Evolutionary conservation across 805 yeast species (phyloP), one percentile per base, ranked within the genome.

Genomic region (Metschnikowia bowlesiae): DNA sequence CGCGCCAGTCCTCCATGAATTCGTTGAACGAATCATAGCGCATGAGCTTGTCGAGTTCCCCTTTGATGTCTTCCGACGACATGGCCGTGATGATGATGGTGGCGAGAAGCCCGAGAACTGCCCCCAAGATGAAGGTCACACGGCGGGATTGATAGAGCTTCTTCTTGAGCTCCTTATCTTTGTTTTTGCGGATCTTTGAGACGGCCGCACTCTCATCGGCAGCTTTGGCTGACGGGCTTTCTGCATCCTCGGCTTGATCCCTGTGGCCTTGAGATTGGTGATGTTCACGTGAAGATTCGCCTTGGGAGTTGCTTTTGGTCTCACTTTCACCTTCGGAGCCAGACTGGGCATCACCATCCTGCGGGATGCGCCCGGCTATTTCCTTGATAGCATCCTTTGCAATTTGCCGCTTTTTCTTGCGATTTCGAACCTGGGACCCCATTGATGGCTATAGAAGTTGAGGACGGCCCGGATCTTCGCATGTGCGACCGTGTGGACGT

Each of bases 101-200:
- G 3, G 80, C 57, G 0, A 76, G 43, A 1, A 89, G 69, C 13
- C 97, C 97, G 11, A 88, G 53, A 1, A 88, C 42, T 0, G 95
- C 82, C 41, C 97, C 97, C 37, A 87, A 62, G 0, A 85, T 56
- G 57, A 88, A 86, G 8, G 82, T 73, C 18, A 82, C 73, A 47
- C 88, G 67, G 57, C 84, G 76, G 2, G 88, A 75, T 50, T 77
- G 79, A 65, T 73, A 65, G 34, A 73, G 53, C 28, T 51, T 57
- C 26, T 52, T 52, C 39, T 60, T 49, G 31, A 49, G 40, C 14
- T 47, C 48, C 32, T 51, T 49, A n/a, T 43, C 37, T 35, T 35
- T 44, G 11, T 13, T 38, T 16, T 35, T 33, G 34, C 22, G 16
- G 26, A 30, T 44, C 7, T 28, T 35, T 35, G 37, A 14, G 8